Percentiles rank a stretch among this genome's conserved stretches.
Evolutionary conservation across 352 stramenopile genomes (phyloP).

Genomic region (Phytophthora hybrid): DNA sequence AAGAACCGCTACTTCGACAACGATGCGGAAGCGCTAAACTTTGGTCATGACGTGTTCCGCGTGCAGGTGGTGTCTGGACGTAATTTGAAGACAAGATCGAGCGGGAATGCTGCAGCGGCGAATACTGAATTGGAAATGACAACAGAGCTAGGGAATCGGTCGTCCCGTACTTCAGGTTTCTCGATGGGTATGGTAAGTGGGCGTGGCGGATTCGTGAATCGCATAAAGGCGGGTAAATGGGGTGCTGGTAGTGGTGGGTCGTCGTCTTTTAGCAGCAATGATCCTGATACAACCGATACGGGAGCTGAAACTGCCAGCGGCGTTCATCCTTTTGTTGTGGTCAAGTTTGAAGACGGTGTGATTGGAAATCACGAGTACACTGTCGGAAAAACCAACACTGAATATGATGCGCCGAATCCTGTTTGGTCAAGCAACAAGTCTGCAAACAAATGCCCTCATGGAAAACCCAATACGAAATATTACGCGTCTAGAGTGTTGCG

Average conservation of each 20-base stretch:
- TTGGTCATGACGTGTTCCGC: conserved; percentile 82
- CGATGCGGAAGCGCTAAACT: conserved; percentile 79
- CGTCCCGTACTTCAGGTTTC: conserved; percentile 59
- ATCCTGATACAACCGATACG: conserved; percentile 26
- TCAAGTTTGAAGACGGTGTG: conserved; percentile 70
- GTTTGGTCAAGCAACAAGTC: conserved; percentile 83
- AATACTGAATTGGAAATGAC: conserved; percentile 27
- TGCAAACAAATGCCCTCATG: conserved; percentile 68
- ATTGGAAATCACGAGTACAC: conserved; percentile 60
- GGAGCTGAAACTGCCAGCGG: conserved; percentile 26
- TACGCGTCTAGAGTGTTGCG: conserved; percentile 61
- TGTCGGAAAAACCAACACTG: conserved; percentile 87
- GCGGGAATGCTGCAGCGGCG: conserved; percentile 5
- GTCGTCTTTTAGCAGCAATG: conserved; percentile 38
- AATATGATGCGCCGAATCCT: conserved; percentile 76
- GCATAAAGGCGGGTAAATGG: conserved; percentile 78
- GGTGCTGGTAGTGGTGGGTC: conserved; percentile 33
- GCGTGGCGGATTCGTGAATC: conserved; percentile 67
- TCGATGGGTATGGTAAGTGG: conserved; percentile 53
- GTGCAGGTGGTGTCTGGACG: conserved; percentile 74
- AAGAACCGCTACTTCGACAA: conserved; percentile 83
- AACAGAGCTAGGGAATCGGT: conserved; percentile 26
- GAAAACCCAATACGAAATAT: conserved; percentile 69
- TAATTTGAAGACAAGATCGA: conserved; percentile 44
- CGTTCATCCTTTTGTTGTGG: conserved; percentile 76